These are phyloP conservation scores for Chlorella vulgaris DNA, from an alignment of 139 green algal genomes.

Conservation along the genomic window DNA sequence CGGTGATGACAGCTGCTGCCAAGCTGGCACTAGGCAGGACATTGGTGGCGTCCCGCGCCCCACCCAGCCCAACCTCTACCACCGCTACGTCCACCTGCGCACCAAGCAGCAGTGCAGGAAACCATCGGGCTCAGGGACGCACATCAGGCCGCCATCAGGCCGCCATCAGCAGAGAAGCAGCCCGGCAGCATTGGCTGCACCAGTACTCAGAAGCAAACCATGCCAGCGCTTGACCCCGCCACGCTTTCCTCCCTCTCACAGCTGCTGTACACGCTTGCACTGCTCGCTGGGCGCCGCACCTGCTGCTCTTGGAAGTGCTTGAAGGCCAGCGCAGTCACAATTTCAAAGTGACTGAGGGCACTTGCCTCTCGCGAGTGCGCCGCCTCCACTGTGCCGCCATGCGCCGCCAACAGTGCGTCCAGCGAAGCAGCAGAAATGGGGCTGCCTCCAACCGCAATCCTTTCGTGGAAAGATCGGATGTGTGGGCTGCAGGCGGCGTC, in stretches of 20 bases:
- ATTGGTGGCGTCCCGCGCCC: slow-evolving; percentile 85
- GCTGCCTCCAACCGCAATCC: slow-evolving; percentile 60
- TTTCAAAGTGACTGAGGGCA: slow-evolving; percentile 84
- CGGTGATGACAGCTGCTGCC: slow-evolving; percentile 49
- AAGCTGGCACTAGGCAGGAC: slow-evolving; percentile 59
- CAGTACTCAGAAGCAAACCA: too few species aligned
- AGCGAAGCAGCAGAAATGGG: slow-evolving; percentile 33
- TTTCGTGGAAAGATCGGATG: slow-evolving; percentile 74
- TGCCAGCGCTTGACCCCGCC: too few species aligned
- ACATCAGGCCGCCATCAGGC: background rate
- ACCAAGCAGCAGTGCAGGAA: background rate
- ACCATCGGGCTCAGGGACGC: too few species aligned
- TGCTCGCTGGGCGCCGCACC: too few species aligned
- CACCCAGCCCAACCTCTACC: slow-evolving; percentile 86
- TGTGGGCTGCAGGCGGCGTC: slow-evolving; percentile 68
- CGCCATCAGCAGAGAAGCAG: too few species aligned
- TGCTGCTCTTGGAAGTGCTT: slow-evolving; percentile 69
- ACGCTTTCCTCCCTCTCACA: too few species aligned
- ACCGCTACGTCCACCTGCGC: slow-evolving; percentile 61
- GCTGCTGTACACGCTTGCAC: too few species aligned
- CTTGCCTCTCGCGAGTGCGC: slow-evolving; percentile 34
- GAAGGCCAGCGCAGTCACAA: slow-evolving; percentile 78
- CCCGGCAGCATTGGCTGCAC: too few species aligned
- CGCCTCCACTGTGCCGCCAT: background rate
- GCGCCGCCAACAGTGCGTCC: slow-evolving; percentile 30